Conservation (phyloP, 306 rosid genomes). For the Lathyrus aphaca region DNA sequence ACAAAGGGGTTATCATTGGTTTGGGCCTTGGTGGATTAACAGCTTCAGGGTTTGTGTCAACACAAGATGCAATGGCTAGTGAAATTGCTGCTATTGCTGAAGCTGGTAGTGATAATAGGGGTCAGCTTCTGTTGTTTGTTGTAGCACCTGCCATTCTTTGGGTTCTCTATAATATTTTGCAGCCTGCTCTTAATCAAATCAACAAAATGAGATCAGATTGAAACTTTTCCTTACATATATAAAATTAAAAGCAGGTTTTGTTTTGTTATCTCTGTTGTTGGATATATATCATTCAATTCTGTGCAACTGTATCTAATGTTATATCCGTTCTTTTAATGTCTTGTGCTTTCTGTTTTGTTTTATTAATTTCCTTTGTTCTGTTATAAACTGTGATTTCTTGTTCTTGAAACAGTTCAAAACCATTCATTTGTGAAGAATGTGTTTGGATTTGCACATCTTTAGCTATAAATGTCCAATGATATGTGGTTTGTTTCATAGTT, state of each 20-base stretch:
- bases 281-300: conserved; percentile 29
- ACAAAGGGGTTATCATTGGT: conserved; percentile 55
- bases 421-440: background rate
- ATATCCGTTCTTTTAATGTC: background rate
- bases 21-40: conserved; percentile 70
- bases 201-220: conserved; percentile 79
- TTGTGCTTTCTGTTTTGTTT: background rate
- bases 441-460: too few relatives aligned
- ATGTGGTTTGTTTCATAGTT: too few relatives aligned
- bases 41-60: conserved; percentile 51
- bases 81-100: conserved; percentile 62
- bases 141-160: conserved; percentile 81
- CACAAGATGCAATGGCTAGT: conserved; percentile 61
- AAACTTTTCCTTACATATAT: background rate
- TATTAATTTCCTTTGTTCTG: background rate
- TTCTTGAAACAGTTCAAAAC: background rate
- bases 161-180: conserved; percentile 85
- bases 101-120: conserved; percentile 63
- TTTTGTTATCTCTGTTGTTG: background rate
- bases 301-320: conserved; percentile 45
- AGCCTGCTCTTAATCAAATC: conserved; percentile 91
- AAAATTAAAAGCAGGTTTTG: background rate
- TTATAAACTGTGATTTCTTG: background rate
- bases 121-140: conserved; percentile 75
- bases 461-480: too few relatives aligned